Evolutionary conservation across 192 early-diverging fungal genomes (phyloP), one percentile per base, ranked within the genome.

Genomic region (Backusella tarrabulga): DNA sequence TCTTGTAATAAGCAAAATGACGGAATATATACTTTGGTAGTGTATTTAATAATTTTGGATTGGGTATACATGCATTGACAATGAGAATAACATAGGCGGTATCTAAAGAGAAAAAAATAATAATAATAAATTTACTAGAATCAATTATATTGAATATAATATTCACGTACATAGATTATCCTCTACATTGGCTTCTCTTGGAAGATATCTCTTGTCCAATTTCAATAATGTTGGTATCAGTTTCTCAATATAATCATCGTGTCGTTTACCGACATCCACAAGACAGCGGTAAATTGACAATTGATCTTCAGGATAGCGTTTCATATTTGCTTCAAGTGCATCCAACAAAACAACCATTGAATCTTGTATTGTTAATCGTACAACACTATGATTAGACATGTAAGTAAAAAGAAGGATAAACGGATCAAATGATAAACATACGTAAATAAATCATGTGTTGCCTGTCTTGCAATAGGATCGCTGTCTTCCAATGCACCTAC

Each of bases 401-500:
- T 44, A 17, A 44, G 5, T 44, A 4, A 15, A 38, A 44, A 17
- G 42, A 44, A 14, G 42, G 4, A 34, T 14, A 66, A 74, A 40
- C 7, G 23, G 3, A 34, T 34, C 19, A 21, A 36, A 9, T 12
- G 34, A 26, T 68, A 35, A n/a, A 68, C 75, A 14, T 90, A 95
- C 87, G 88, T 84, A 0, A 97, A 81, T 75, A 97, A 85, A 41
- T 85, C 85, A 83, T 95, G 95, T 3, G 95, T 92, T 12, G 88
- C 85, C 46, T 88, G 80, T 6, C 96, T 89, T 26, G 95, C 92
- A 3, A 76, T 75, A 8, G 67, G 72, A 76, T 91, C 88, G 3
- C 92, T 86, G 83, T 97, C 97, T 70, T 95, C 90, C 60, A 99
- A 85, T 8, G 92, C 93, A 72, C 93, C 91, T 2, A 90, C 73